A percentile compares a stretch with the other conserved stretches of the same genome.
phyloP scores from a whole-genome alignment of 768 basidiomycete genomes.

The Tylopilus sp. region DNA sequence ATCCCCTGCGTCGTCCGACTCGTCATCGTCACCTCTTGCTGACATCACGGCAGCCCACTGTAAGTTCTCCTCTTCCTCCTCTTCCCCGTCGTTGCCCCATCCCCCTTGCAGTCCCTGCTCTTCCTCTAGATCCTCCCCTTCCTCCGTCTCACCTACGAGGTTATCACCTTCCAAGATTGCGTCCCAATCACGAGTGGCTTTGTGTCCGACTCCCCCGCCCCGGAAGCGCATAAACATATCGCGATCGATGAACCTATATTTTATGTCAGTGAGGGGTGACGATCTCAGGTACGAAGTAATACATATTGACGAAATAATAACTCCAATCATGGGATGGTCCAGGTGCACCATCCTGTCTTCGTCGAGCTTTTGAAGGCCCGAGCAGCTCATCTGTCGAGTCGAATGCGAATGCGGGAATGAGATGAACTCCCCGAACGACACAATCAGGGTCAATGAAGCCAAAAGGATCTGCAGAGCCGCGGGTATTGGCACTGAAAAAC shows the following conservation, averaged over 20 bases:
- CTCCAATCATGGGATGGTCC: constrained; percentile 22
- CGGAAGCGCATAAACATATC: constrained; percentile 20
- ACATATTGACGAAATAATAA: constrained; percentile 35
- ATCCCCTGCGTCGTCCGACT: neutral
- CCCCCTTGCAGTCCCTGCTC: neutral
- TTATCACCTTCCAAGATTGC: neutral
- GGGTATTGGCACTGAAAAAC: neutral
- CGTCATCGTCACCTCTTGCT: neutral
- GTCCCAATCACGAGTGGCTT: constrained; percentile 11
- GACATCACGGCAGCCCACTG: neutral
- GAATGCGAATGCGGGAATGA: neutral
- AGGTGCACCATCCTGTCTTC: neutral
- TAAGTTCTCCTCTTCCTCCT: neutral
- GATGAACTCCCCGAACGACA: constrained; percentile 2
- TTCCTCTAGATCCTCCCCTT: neutral
- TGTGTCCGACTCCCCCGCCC: constrained; percentile 31
- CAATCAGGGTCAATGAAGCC: neutral
- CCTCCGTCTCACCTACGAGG: neutral
- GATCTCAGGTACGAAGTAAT: constrained; percentile 1
- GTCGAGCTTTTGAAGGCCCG: neutral
- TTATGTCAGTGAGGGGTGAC: neutral
- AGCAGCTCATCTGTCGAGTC: neutral
- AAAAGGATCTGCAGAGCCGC: neutral
- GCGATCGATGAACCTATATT: neutral
- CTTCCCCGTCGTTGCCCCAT: neutral